Conservation (phyloP, 345 rosid genomes). For the Isatis tinctoria region DNA sequence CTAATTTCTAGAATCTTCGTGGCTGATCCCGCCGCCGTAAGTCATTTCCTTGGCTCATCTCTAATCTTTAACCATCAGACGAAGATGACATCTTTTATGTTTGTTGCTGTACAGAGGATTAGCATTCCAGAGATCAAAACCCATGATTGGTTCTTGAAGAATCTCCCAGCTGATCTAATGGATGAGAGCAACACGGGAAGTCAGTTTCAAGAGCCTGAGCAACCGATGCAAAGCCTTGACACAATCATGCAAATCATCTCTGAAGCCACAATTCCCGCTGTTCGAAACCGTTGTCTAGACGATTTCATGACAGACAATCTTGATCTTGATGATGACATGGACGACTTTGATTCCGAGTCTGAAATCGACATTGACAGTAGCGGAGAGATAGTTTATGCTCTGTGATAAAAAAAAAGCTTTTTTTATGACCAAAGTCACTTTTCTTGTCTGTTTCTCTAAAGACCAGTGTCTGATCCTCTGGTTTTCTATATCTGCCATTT, state of each 20-base stretch:
- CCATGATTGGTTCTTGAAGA: constrained; percentile 88
- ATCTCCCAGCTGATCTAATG: constrained; percentile 78
- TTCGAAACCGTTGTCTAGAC: constrained; percentile 45
- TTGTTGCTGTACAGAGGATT: constrained; percentile 61
- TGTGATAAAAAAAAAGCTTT: constrained; percentile 18
- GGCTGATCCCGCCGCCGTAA: constrained; percentile 70
- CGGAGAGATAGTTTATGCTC: constrained; percentile 83
- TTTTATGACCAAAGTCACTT: background rate
- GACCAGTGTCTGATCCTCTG: constrained; percentile 15
- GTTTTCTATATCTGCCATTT: constrained; percentile 6
- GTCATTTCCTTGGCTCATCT: background rate
- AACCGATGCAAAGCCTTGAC: constrained; percentile 78
- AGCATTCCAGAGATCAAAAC: constrained; percentile 72
- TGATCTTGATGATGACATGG: constrained; percentile 79
- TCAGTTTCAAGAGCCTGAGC: constrained; percentile 77
- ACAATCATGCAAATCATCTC: constrained; percentile 92
- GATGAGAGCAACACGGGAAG: constrained; percentile 48
- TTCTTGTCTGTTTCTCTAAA: background rate
- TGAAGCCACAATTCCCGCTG: constrained; percentile 85
- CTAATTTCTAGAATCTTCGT: constrained; percentile 83
- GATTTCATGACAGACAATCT: constrained; percentile 53
- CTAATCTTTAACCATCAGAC: background rate
- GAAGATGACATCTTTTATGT: background rate
- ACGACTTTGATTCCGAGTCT: constrained; percentile 75
- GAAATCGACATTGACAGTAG: constrained; percentile 93